phyloP scores from a whole-genome alignment of 2,329 filamentous ascomycete genomes.

The Arthrinium puccinioides region DNA sequence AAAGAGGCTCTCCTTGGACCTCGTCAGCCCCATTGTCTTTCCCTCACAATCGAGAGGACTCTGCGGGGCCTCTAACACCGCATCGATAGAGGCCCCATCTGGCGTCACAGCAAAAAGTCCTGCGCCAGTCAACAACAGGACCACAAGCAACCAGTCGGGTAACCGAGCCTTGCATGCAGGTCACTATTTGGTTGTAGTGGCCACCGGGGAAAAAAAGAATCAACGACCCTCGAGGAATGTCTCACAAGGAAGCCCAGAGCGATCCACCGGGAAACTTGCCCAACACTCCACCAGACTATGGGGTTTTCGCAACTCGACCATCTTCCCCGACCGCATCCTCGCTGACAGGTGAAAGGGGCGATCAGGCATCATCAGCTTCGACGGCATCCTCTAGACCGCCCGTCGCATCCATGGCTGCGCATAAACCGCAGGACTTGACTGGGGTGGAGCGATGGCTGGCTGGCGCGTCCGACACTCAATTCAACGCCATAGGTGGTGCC shows the following conservation, averaged over 20 bases:
- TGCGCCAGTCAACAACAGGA: no score
- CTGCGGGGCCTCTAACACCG: no score
- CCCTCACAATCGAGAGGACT: no score
- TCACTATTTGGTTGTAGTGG: no score
- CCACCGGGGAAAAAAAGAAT: slow-evolving; percentile 4
- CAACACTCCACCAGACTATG: slow-evolving; percentile 26
- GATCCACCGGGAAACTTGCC: slow-evolving; percentile 20
- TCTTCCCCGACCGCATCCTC: slow-evolving; percentile 17
- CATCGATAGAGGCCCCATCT: no score
- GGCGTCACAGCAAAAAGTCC: no score
- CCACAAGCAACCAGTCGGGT: no score
- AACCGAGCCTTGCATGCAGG: no score
- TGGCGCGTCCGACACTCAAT: slow-evolving; percentile 50
- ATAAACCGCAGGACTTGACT: slow-evolving; percentile 26
- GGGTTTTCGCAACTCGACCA: slow-evolving; percentile 16
- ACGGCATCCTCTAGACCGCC: slow-evolving; percentile 11
- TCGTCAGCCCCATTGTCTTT: no score
- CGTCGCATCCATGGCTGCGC: slow-evolving; percentile 19
- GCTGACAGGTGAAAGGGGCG: no score
- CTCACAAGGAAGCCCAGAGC: slow-evolving; percentile 39
- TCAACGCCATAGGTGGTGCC: slow-evolving; percentile 83
- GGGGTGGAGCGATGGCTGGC: slow-evolving; percentile 49
- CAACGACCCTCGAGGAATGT: slow-evolving; percentile 33
- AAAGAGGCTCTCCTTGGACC: no score
- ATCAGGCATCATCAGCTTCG: not conserved